phyloP scores from a whole-genome alignment of 2,329 filamentous ascomycete species.

The Bipolaris sorokiniana region DNA sequence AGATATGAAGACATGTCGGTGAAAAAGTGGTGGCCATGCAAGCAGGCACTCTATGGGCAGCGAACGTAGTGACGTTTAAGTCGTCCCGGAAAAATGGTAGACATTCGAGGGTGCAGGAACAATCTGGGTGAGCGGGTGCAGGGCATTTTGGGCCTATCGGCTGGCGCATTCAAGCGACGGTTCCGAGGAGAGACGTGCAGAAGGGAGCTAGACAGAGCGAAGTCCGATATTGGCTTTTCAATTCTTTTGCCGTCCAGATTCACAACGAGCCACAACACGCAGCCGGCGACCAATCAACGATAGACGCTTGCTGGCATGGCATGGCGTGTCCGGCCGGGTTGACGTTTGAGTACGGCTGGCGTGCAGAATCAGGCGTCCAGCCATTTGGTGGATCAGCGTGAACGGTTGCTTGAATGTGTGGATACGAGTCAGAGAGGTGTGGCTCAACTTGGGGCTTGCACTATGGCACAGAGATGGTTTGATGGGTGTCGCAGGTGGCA shows the following conservation, averaged over 20 bases:
- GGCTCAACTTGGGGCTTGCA: constrained; percentile 7
- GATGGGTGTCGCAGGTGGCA: not conserved
- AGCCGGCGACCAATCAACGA: constrained; percentile 10
- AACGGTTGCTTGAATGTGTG: constrained; percentile 22
- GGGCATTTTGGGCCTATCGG: constrained; percentile 20
- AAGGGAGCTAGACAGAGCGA: constrained; percentile 19
- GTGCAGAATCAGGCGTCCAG: constrained; percentile 16
- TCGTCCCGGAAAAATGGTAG: constrained; percentile 23
- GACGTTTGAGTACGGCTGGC: constrained; percentile 18
- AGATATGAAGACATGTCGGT: constrained; percentile 24
- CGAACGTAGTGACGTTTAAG: constrained; percentile 25
- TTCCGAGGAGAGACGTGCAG: constrained; percentile 16
- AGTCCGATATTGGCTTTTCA: constrained; percentile 18
- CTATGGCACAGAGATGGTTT: constrained; percentile 8
- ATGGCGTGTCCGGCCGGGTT: constrained; percentile 7
- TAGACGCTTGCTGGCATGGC: constrained; percentile 9
- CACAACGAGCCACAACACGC: constrained; percentile 2
- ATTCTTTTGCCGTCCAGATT: constrained; percentile 10
- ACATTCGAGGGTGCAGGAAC: constrained; percentile 21
- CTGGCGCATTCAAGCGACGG: constrained; percentile 18
- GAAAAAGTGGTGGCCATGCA: constrained; percentile 26
- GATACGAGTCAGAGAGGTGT: constrained; percentile 22
- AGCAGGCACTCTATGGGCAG: constrained; percentile 32
- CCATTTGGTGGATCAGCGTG: constrained; percentile 16
- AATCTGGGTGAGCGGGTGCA: constrained; percentile 34